Conservation (phyloP, 2,329 filamentous ascomycete species). For the Colletotrichum lupini region DNA sequence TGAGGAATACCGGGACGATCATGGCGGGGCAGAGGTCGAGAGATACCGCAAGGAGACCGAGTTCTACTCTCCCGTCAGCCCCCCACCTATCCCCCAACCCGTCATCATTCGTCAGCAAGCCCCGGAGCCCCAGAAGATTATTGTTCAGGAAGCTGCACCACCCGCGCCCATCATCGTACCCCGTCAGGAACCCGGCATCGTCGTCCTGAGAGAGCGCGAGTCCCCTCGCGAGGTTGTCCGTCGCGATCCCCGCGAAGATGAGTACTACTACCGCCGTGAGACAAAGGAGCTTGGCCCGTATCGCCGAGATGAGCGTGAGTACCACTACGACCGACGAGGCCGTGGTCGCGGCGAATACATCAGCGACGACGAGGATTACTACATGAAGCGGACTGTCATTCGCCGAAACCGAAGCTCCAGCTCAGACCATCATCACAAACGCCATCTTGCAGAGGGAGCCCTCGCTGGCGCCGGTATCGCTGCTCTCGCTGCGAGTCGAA, state of each 20-base stretch:
- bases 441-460: slow-evolving; percentile 72
- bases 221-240: slow-evolving; percentile 48
- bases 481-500: slow-evolving; percentile 67
- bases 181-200: slow-evolving; percentile 55
- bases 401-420: slow-evolving; percentile 63
- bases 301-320: slow-evolving; percentile 41
- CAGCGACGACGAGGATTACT: slow-evolving; percentile 55
- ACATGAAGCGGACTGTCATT: slow-evolving; percentile 57
- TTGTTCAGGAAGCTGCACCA: slow-evolving; percentile 67
- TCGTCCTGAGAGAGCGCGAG: slow-evolving; percentile 57
- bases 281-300: slow-evolving; percentile 53
- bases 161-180: slow-evolving; percentile 63
- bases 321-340: slow-evolving; percentile 44
- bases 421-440: slow-evolving; percentile 61
- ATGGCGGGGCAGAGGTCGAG: slow-evolving; percentile 62
- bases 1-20: slow-evolving; percentile 61
- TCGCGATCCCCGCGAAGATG: slow-evolving; percentile 56
- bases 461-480: slow-evolving; percentile 71
- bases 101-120: slow-evolving; percentile 68
- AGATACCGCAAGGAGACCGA: slow-evolving; percentile 72
- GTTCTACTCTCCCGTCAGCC: slow-evolving; percentile 66
- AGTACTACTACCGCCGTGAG: slow-evolving; percentile 64
- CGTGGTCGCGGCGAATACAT: slow-evolving; percentile 49
- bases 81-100: slow-evolving; percentile 54
- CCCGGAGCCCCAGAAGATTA: slow-evolving; percentile 68